Evolutionary conservation across 2,329 filamentous ascomycete genomes (phyloP).

Genomic region (Aspergillus sergii): DNA sequence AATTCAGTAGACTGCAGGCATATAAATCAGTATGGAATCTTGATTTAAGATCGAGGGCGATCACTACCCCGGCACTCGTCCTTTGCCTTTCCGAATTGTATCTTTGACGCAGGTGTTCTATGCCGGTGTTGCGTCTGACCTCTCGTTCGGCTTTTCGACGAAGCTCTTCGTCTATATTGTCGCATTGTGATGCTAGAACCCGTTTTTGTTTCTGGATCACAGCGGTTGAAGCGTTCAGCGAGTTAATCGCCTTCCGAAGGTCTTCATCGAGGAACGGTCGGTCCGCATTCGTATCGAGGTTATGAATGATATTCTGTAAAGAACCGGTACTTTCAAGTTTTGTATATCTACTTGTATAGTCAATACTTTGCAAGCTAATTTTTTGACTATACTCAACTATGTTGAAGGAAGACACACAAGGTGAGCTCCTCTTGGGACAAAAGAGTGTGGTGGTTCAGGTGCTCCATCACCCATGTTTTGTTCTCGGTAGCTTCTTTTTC

Average conservation of each 20-base stretch:
- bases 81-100: slow-evolving; percentile 40
- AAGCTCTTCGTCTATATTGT: slow-evolving; percentile 31
- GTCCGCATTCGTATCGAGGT: slow-evolving; percentile 31
- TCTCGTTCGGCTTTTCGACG: slow-evolving; percentile 24
- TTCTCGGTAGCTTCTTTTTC: slow-evolving; percentile 18
- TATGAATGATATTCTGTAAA: slow-evolving; percentile 31
- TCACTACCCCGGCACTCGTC: slow-evolving; percentile 34
- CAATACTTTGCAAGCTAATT: background rate
- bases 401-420: slow-evolving; percentile 29
- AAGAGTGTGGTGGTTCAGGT: slow-evolving; percentile 37
- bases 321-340: slow-evolving; percentile 36
- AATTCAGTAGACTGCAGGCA: slow-evolving; percentile 38
- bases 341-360: slow-evolving; percentile 29
- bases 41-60: background rate
- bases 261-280: slow-evolving; percentile 45
- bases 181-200: slow-evolving; percentile 35
- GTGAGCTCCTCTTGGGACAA: slow-evolving; percentile 43
- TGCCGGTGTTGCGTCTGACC: slow-evolving; percentile 28
- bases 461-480: slow-evolving; percentile 35
- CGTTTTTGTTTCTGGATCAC: slow-evolving; percentile 38
- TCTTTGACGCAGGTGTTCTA: slow-evolving; percentile 36
- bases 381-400: background rate
- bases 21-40: slow-evolving; percentile 16
- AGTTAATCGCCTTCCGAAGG: slow-evolving; percentile 38
- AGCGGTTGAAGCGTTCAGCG: slow-evolving; percentile 40